These are phyloP conservation scores for Agastache rugosa DNA, from an alignment of 257 asterid genomes.

Conservation along the genomic window DNA sequence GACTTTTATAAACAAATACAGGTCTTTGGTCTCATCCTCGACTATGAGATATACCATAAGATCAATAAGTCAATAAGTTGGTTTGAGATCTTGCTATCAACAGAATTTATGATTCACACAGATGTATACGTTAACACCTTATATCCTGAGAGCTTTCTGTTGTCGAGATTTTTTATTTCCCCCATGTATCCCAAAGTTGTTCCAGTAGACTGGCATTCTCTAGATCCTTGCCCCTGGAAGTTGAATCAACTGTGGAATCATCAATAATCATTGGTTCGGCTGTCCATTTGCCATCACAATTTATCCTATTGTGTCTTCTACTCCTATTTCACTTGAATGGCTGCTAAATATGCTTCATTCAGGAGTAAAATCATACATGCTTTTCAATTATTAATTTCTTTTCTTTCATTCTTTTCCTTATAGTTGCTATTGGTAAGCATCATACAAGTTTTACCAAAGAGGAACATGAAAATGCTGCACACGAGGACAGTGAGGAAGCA, in stretches of 20 bases:
- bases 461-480: conserved; percentile 42
- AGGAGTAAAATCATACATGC: not conserved
- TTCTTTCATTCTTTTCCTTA: conserved; percentile 29
- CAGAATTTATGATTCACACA: not conserved
- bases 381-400: not conserved
- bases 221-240: not conserved
- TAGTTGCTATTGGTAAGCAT: conserved; percentile 70
- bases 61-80: not conserved
- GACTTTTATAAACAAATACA: not conserved
- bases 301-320: not conserved
- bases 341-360: conserved; percentile 13
- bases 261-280: not conserved
- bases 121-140: not conserved
- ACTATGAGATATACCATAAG: not conserved
- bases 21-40: not conserved
- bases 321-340: not conserved
- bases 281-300: not conserved
- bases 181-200: not conserved
- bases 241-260: not conserved
- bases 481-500: conserved; percentile 51
- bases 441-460: conserved; percentile 37
- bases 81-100: not conserved
- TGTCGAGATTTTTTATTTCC: not conserved
- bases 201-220: not conserved
- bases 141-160: conserved; percentile 15